phyloP scores from a whole-genome alignment of 768 basidiomycete species.

The Glaciozyma martinii region DNA sequence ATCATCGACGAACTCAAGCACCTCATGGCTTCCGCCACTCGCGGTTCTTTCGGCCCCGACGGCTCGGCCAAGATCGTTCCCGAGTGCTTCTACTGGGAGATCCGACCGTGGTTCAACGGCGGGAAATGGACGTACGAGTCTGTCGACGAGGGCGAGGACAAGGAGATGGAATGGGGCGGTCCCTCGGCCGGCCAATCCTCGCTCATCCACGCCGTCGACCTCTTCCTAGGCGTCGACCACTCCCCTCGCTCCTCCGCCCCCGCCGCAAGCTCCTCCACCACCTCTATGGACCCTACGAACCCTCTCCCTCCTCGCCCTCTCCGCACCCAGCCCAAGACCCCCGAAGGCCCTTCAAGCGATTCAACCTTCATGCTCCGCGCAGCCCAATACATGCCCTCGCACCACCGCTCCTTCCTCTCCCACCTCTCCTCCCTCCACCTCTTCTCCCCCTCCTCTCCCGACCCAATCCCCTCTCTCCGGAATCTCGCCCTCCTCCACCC shows the following conservation, averaged over 20 bases:
- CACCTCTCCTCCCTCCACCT: slow-evolving; percentile 58
- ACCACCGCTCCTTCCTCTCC: slow-evolving; percentile 63
- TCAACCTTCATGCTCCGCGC: slow-evolving; percentile 73
- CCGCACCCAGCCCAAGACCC: slow-evolving; percentile 7
- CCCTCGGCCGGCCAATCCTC: slow-evolving; percentile 92
- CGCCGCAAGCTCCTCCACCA: slow-evolving; percentile 8
- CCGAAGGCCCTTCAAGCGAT: slow-evolving; percentile 30
- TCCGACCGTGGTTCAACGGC: slow-evolving; percentile 89
- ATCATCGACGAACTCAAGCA: slow-evolving; percentile 58
- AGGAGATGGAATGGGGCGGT: slow-evolving; percentile 45
- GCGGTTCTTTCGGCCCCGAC: slow-evolving; percentile 43
- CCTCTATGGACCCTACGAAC: background rate
- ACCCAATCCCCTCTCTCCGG: slow-evolving; percentile 51
- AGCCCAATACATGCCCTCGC: slow-evolving; percentile 86
- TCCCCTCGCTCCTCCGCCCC: slow-evolving; percentile 7
- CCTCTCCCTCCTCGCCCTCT: background rate
- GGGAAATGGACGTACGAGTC: slow-evolving; percentile 73
- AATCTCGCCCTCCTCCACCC: slow-evolving; percentile 44
- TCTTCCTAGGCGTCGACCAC: slow-evolving; percentile 63
- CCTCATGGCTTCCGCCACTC: slow-evolving; percentile 57
- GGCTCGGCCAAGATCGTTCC: slow-evolving; percentile 48
- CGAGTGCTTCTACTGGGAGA: slow-evolving; percentile 70
- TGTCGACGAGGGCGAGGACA: slow-evolving; percentile 44
- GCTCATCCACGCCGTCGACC: slow-evolving; percentile 69
- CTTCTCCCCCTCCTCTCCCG: background rate